Percentiles rank a stretch among this genome's conserved stretches.
phyloP scores from a whole-genome alignment of 371 early-diverging fungal genomes.

The Blakeslea trispora region DNA sequence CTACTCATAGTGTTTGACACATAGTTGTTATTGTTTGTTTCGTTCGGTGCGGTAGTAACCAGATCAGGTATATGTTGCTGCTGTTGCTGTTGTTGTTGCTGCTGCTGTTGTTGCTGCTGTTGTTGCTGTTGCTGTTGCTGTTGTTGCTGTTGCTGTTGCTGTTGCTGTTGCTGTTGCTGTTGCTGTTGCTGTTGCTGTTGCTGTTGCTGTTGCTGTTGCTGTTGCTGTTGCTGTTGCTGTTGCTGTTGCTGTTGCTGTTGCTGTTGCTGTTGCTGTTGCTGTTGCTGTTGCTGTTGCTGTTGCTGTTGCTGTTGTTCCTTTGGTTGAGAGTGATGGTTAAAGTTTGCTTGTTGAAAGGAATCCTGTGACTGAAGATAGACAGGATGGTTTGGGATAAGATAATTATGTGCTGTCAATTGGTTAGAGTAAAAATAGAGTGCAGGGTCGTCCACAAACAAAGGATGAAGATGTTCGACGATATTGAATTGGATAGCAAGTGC shows the following conservation, averaged over 20 bases:
- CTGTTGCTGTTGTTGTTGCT: slow-evolving; percentile 7
- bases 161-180: too few relatives aligned
- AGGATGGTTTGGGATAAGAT: slow-evolving; percentile 23
- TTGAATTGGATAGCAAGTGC: slow-evolving; percentile 70
- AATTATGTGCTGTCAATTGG: slow-evolving; percentile 18
- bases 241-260: too few relatives aligned
- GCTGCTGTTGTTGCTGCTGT: slow-evolving; percentile 7
- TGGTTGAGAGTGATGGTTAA: too few relatives aligned
- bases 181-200: too few relatives aligned
- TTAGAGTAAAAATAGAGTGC: slow-evolving; percentile 38
- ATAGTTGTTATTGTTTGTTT: too few relatives aligned
- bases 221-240: too few relatives aligned
- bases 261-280: too few relatives aligned
- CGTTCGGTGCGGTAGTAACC: background rate
- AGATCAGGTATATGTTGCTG: slow-evolving; percentile 1
- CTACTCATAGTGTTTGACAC: too few relatives aligned
- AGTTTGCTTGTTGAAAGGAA: slow-evolving; percentile 12
- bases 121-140: too few relatives aligned
- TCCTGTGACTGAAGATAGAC: slow-evolving; percentile 24
- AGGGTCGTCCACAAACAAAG: slow-evolving; percentile 79
- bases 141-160: too few relatives aligned
- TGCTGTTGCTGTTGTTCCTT: slow-evolving; percentile 6
- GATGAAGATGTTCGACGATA: slow-evolving; percentile 68
- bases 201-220: too few relatives aligned
- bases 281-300: slow-evolving; percentile 5